These are phyloP conservation scores for Nemania abortiva DNA, from an alignment of 2,329 filamentous ascomycete genomes.

Conservation along the genomic window DNA sequence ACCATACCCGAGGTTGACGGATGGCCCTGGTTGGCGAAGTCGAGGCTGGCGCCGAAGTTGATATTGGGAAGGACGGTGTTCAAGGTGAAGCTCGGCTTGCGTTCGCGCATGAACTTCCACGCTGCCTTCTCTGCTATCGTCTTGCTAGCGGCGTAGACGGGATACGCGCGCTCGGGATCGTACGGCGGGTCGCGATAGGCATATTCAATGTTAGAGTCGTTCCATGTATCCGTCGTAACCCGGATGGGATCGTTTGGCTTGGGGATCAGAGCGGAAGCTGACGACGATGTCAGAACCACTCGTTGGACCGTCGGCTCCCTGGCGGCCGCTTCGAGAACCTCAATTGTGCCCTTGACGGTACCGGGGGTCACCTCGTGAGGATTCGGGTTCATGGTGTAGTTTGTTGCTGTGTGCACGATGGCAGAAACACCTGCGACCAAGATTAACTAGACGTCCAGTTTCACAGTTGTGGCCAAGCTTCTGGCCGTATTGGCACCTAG, in stretches of 20 bases:
- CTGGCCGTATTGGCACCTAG: no score
- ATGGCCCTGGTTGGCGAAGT: conserved; percentile 36
- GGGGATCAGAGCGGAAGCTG: conserved; percentile 29
- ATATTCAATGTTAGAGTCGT: conserved; percentile 34
- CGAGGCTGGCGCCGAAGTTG: conserved; percentile 42
- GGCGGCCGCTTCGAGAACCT: conserved; percentile 37
- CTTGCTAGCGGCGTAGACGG: conserved; percentile 44
- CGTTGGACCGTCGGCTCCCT: conserved; percentile 40
- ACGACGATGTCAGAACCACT: conserved; percentile 45
- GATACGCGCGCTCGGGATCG: conserved; percentile 20
- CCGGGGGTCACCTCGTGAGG: conserved; percentile 37
- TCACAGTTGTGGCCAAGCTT: no score
- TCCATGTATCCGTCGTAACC: conserved; percentile 42
- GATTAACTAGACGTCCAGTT: background rate
- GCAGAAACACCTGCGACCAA: conserved; percentile 31
- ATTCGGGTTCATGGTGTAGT: conserved; percentile 34
- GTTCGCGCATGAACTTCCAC: conserved; percentile 41
- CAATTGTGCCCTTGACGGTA: conserved; percentile 22
- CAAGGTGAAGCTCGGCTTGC: conserved; percentile 39
- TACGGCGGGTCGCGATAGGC: conserved; percentile 41
- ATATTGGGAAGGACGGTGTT: conserved; percentile 44
- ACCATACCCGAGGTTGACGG: conserved; percentile 33
- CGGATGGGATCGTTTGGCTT: conserved; percentile 31
- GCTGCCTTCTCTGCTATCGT: conserved; percentile 40
- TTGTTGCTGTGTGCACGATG: conserved; percentile 41